Conservation (phyloP, 768 basidiomycete genomes). For the Mycena crocata region DNA sequence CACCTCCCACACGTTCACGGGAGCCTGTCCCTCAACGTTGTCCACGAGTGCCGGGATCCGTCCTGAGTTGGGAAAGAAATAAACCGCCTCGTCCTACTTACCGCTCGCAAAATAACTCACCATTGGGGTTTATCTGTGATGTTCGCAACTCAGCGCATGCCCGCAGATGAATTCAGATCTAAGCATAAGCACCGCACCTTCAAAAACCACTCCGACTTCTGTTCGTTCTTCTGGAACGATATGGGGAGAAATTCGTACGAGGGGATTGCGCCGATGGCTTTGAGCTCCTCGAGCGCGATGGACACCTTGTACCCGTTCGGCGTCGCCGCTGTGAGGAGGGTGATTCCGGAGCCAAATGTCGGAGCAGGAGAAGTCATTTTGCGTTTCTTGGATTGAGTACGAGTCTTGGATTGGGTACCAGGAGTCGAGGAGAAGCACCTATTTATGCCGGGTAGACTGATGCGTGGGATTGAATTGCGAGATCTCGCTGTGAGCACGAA, state of each 20-base stretch:
- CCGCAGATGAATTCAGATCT: background rate
- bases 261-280: conserved; percentile 16
- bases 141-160: background rate
- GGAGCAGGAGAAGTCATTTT: conserved; percentile 8
- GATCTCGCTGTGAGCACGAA: too few relatives aligned
- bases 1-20: conserved; percentile 17
- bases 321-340: conserved; percentile 15
- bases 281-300: conserved; percentile 20
- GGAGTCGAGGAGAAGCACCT: too few relatives aligned
- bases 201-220: conserved; percentile 16
- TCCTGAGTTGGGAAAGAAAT: conserved; percentile 4
- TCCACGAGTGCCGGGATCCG: conserved; percentile 15
- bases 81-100: conserved; percentile 1
- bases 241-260: conserved; percentile 8
- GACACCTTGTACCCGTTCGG: conserved; percentile 15
- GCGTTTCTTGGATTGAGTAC: too few relatives aligned
- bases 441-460: too few relatives aligned
- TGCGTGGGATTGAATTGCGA: too few relatives aligned
- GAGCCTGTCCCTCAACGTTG: conserved; percentile 9
- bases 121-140: conserved; percentile 17
- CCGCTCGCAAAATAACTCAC: conserved; percentile 13
- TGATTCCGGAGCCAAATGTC: conserved; percentile 12
- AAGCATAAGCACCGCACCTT: conserved; percentile 13
- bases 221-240: conserved; percentile 17
- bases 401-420: too few relatives aligned